Base-by-base conservation (phyloP, 352 stramenopile species). In the Phytophthora melonis region DNA sequence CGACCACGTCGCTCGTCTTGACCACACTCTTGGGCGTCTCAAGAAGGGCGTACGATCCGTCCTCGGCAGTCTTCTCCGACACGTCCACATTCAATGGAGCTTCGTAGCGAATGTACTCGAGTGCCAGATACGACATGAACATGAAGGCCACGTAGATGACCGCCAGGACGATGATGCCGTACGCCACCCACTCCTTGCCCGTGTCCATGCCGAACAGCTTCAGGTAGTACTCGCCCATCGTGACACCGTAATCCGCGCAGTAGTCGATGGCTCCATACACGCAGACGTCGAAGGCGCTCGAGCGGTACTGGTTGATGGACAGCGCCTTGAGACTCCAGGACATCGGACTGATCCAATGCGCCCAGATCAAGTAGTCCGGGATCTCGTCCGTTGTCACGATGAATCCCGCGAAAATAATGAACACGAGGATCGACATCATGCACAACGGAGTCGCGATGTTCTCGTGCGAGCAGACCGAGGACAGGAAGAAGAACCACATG, bases 301-400 rank as follows among this genome's bases (percentile, higher is more conserved):
- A 68, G n/a, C 54, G 47, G 63, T 81, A 82, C 66, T 79, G 43
- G 43, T 70, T 72, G 72, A 82, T 56, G 21, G 34, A 3, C 19
- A 68, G 14, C 53, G 66, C n/a, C 14, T 55, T 43, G 25, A 69
- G 10, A 66, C 61, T 54, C 75, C 75, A 50, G 43, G 61, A 47
- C 23, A 87, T 66, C 1, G 81, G 81, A 53, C 81, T 79, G 18
- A 88, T 63, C 50, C 45, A 53, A 13, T 53, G n/a, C 6, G 45
- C 45, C 45, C 45, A 53, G n/a, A 53, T 27, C 5, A 53, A 5
- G n/a, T 53, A 53, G 45, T 53, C 45, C 0, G 45, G 45, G 8
- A n/a, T n/a, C n/a, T n/a, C n/a, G n/a, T n/a, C n/a, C n/a, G n/a
- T n/a, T n/a, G n/a, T n/a, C n/a, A n/a, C n/a, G n/a, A n/a, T n/a